Evolutionary conservation across 176 grass and related monocot genomes (phyloP).

Genomic region (Aegilops longissima): DNA sequence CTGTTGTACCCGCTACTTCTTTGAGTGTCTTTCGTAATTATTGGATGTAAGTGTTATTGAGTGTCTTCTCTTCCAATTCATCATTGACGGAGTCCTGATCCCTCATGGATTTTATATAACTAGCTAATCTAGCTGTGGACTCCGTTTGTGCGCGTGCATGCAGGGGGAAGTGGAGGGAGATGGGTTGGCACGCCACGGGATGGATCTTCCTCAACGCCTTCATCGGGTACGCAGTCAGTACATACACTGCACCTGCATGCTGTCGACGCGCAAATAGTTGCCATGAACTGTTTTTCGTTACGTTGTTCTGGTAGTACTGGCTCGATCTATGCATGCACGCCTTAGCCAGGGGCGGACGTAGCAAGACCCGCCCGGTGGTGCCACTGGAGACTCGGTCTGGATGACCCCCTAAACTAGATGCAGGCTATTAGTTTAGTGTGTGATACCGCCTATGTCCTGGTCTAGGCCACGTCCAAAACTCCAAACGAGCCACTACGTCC

Average conservation of each 20-base stretch:
- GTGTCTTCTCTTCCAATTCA: too few relatives aligned
- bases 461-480: neutral
- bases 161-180: constrained; percentile 46
- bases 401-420: too few relatives aligned
- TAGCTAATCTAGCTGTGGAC: too few relatives aligned
- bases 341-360: neutral
- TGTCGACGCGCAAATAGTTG: neutral
- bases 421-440: neutral
- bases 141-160: neutral
- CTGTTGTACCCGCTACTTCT: too few relatives aligned
- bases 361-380: neutral
- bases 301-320: neutral
- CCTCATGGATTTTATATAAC: neutral
- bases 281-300: neutral
- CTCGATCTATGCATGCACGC: neutral
- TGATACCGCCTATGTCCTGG: neutral
- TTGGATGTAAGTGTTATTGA: too few relatives aligned
- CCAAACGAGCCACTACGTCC: neutral
- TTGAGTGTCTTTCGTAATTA: too few relatives aligned
- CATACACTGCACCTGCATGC: too few relatives aligned
- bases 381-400: neutral
- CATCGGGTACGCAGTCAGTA: constrained; percentile 38
- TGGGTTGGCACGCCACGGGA: constrained; percentile 35
- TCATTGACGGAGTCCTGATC: neutral
- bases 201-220: constrained; percentile 69